Conservation (phyloP, 495 filamentous ascomycete genomes). For the Polyplosphaeria fusca region DNA sequence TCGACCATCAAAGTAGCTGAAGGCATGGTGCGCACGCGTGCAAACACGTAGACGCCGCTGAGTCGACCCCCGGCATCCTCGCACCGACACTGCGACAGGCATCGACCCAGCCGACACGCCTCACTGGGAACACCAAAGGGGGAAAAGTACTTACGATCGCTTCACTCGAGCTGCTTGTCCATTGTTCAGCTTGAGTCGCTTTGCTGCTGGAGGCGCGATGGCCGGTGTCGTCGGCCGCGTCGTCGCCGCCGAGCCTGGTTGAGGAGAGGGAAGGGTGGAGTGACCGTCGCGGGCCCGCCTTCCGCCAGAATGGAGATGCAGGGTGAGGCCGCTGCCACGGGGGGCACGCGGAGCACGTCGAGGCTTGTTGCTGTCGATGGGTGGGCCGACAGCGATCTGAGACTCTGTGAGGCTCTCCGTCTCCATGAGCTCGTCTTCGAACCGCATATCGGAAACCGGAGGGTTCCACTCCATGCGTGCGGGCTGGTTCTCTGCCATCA, state of each 20-base stretch:
- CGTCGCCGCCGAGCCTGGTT: constrained; percentile 12
- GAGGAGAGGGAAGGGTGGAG: constrained; percentile 14
- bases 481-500: constrained; percentile 10
- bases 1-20: not conserved
- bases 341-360: constrained; percentile 8
- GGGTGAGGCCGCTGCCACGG: not conserved
- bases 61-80: constrained; percentile 13
- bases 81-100: constrained; percentile 10
- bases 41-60: constrained; percentile 16
- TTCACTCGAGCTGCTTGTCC: constrained; percentile 30
- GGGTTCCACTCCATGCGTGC: constrained; percentile 7
- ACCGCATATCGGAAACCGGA: constrained; percentile 25
- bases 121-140: constrained; percentile 7
- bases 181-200: constrained; percentile 25
- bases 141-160: constrained; percentile 30
- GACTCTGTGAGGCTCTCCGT: constrained; percentile 27
- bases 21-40: constrained; percentile 10
- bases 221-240: constrained; percentile 27
- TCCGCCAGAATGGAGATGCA: not conserved
- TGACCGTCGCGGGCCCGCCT: constrained; percentile 17
- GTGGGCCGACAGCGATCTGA: constrained; percentile 21
- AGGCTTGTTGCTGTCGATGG: constrained; percentile 3
- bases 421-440: constrained; percentile 27
- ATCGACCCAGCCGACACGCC: constrained; percentile 8
- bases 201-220: constrained; percentile 11